Evolutionary conservation across 2,329 filamentous ascomycete genomes (phyloP), one percentile per base, ranked within the genome.

Genomic region (Mycosphaerella arachidis): DNA sequence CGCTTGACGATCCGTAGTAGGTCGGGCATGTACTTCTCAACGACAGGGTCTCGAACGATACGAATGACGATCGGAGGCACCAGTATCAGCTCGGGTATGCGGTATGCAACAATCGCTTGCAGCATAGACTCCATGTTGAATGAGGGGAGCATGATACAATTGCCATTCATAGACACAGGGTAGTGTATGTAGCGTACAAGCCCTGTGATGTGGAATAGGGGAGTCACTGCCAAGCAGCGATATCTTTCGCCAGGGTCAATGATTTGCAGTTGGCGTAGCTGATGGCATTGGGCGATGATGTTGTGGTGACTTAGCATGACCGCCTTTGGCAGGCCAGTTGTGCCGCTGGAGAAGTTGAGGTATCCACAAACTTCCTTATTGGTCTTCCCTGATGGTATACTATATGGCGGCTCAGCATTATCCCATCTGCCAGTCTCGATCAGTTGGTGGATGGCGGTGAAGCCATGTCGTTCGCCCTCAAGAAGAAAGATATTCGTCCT

Each of bases 81-180:
- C 2, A 85, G 74, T 30, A 84, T 78, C 4, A 86, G 71, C 67
- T 86, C 84, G 13, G 72, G 74, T 61, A 86, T 79, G 54, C 78
- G 73, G 71, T 84, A 78, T 46, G 78, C 70, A 24, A 76, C 71
- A 20, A 85, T 77, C 0, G 81, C 74, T 6, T 75, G 62, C 3
- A 86, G 78, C 79, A 86, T 83, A 29, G 70, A 69, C 24, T 79
- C 75, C 77, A 87, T 83, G n/a, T 78, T 83, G 73, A 88, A 89
- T 9, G 78, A 71, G 0, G 84, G 82, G 1, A 88, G 76, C 79
- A 88, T 85, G 66, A 84, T 79, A 29, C 86, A 82, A 65, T 86
- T 79, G 18, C 82, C 83, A 68, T 88, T 87, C 48, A 86, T 75
- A 29, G 84, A 71, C 29, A 88, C 72, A 0, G 86, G 85, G 0